Evolutionary conservation across 2,329 filamentous ascomycete species (phyloP), one percentile per base, ranked within the genome.

Genomic region (Venturia nashicola): DNA sequence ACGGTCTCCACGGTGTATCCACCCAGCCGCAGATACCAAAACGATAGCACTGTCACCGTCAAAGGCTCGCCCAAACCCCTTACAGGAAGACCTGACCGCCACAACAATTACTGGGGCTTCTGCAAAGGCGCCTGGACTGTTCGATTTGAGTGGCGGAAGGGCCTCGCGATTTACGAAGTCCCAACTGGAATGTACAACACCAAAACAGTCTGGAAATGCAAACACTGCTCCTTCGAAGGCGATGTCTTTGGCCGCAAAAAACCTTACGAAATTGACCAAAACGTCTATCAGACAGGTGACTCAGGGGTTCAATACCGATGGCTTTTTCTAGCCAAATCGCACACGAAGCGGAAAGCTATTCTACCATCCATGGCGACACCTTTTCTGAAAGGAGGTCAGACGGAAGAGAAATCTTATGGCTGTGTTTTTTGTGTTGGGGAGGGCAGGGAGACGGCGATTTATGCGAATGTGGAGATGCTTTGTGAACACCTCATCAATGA

Each of bases 51-150:
- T 14, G 27, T 40, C 27, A 61, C 54, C 39, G 42, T 54, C 27
- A 23, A 20, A 32, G 27, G 32, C 40, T 2, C 55, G 2, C 18
- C 55, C 18, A 39, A 43, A 64, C n/a, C 71, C 68, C 72, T 75
- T 68, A 62, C 67, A 20, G 72, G 72, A 46, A 72, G 74, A 4
- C 73, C 74, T 0, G 72, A 71, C 68, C 75, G 74, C 66, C 69
- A 70, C n/a, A 76, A 76, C 66, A 70, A 72, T 65, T 76, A 75
- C 68, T 75, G 72, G 71, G 74, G 74, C 23, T 76, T 76, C 68
- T 76, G 74, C 68, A 75, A 75, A 69, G 74, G 74, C 42, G 70
- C 74, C 2, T 76, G 74, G 74, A 69, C 69, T 1, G 67, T 70
- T 2, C 71, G 73, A 42, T 72, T 73, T 66, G 72, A 75, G 16